Percentiles rank a stretch among this genome's conserved stretches.
phyloP scores from a whole-genome alignment of 257 asterid species.

The Ophiorrhiza pumila region DNA sequence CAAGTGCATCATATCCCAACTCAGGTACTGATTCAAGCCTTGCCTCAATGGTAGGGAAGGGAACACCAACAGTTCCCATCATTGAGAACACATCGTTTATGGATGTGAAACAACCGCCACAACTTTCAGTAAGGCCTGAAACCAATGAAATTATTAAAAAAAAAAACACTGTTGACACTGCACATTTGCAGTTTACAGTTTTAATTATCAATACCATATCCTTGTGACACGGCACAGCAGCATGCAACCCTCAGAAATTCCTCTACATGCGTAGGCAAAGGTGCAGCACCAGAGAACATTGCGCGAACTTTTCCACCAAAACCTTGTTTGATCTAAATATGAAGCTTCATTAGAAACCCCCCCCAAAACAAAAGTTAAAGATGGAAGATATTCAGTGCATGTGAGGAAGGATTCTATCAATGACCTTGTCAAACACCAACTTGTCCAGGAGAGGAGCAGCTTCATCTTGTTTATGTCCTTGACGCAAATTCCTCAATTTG shows the following conservation, averaged over 20 bases:
- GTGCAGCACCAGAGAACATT: slow-evolving; percentile 93
- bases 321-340: slow-evolving; percentile 69
- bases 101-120: slow-evolving; percentile 84
- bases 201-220: slow-evolving; percentile 55
- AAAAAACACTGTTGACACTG: background rate
- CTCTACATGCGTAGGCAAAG: slow-evolving; percentile 77
- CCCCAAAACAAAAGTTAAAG: background rate
- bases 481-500: slow-evolving; percentile 77
- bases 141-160: background rate
- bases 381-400: background rate
- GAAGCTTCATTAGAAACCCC: background rate
- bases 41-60: slow-evolving; percentile 81
- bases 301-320: slow-evolving; percentile 95
- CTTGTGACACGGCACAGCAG: slow-evolving; percentile 77
- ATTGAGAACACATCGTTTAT: slow-evolving; percentile 63
- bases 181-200: background rate
- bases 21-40: slow-evolving; percentile 93
- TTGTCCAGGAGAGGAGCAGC: slow-evolving; percentile 84
- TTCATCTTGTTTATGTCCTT: slow-evolving; percentile 76
- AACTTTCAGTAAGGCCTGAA: slow-evolving; percentile 84
- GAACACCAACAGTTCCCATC: slow-evolving; percentile 90
- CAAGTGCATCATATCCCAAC: slow-evolving; percentile 87
- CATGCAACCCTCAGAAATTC: slow-evolving; percentile 89
- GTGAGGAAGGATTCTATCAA: slow-evolving; percentile 8
- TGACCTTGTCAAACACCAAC: slow-evolving; percentile 78